These are phyloP conservation scores for Pseudotsuga menziesii DNA, from an alignment of 75 land plant species.

Conservation along the genomic window DNA sequence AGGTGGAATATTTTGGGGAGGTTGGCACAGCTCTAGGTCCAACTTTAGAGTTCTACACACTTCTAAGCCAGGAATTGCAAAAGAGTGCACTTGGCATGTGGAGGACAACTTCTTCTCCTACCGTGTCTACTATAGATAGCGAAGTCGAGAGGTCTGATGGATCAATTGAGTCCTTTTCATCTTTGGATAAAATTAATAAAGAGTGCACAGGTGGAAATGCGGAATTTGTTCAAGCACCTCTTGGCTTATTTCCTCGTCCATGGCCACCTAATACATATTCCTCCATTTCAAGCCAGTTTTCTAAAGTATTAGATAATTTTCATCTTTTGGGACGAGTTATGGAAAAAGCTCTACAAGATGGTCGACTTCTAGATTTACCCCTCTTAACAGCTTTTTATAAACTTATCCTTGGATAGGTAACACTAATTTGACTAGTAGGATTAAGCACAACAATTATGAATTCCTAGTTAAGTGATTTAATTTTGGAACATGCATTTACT, in stretches of 20 bases:
- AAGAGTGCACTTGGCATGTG: constrained; percentile 60
- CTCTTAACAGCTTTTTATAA: constrained; percentile 65
- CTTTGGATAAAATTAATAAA: background rate
- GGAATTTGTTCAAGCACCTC: constrained; percentile 22
- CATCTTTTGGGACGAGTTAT: constrained; percentile 65
- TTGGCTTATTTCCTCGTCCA: constrained; percentile 86
- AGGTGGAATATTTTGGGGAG: constrained; percentile 81
- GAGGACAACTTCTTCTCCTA: constrained; percentile 24
- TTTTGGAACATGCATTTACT: too few relatives aligned
- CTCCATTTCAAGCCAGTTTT: constrained; percentile 2
- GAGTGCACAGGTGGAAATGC: background rate
- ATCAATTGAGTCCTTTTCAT: background rate
- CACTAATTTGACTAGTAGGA: too few relatives aligned
- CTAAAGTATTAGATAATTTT: constrained; percentile 51
- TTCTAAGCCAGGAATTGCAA: constrained; percentile 86
- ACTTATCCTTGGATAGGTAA: too few relatives aligned
- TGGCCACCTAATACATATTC: constrained; percentile 26
- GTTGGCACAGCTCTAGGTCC: constrained; percentile 98
- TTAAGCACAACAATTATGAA: too few relatives aligned
- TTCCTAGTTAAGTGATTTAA: too few relatives aligned
- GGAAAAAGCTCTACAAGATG: constrained; percentile 82
- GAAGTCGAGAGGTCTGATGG: background rate
- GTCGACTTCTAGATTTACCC: constrained; percentile 73
- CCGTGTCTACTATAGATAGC: too few relatives aligned
- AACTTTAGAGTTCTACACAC: constrained; percentile 86